Percentiles rank a stretch among this genome's conserved stretches.
phyloP scores from a whole-genome alignment of 169 alveolate species.

The Eimeria brunetti region DNA sequence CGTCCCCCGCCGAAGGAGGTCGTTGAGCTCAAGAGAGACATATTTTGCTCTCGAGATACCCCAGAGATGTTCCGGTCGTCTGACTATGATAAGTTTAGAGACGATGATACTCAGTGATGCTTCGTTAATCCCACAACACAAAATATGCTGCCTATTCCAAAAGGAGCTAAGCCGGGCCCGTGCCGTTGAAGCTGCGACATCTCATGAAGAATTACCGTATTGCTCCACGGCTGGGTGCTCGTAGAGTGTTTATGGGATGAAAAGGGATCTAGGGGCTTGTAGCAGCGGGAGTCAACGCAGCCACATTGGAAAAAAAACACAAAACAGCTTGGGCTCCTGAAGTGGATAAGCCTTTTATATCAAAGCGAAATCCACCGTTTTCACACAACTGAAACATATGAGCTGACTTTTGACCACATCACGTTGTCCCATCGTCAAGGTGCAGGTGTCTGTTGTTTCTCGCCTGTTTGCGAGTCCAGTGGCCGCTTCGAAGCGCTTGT shows the following conservation, averaged over 20 bases:
- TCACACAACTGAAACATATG: not conserved
- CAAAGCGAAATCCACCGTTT: not conserved
- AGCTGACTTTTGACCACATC: no score
- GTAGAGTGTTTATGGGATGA: not conserved
- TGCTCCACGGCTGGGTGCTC: not conserved
- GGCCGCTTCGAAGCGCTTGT: not conserved
- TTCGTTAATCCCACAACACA: not conserved
- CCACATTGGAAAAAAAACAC: not conserved
- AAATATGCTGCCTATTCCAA: not conserved
- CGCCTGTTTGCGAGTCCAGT: not conserved
- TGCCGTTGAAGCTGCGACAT: no score
- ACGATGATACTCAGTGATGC: not conserved
- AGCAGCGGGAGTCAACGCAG: not conserved
- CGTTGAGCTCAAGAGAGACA: not conserved
- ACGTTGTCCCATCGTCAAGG: not conserved
- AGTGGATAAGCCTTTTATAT: not conserved
- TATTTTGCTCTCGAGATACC: not conserved
- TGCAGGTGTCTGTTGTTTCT: not conserved
- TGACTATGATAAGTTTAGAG: not conserved
- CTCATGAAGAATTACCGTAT: not conserved
- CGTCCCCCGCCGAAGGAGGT: slow-evolving; percentile 5
- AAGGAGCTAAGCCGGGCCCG: not conserved
- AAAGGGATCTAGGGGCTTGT: not conserved
- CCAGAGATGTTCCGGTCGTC: not conserved
- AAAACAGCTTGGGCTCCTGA: not conserved